Base-by-base conservation (phyloP, 805 yeast species). In the Wickerhamomyces pijperi region DNA sequence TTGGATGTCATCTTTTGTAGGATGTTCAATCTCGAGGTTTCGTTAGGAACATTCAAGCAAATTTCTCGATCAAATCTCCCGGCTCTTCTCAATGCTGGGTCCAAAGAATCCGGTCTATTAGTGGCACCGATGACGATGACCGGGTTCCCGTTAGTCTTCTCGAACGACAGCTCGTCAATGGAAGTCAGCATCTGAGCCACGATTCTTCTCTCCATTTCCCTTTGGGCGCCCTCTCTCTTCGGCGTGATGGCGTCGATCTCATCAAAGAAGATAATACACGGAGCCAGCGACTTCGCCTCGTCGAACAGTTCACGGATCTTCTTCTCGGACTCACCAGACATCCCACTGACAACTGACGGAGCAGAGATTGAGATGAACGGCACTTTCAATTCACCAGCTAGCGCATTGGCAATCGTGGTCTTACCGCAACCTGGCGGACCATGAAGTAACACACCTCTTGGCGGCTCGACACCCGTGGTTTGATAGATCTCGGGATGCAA, bases 351-450 rank as follows among this genome's bases (percentile, higher is more conserved):
- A 8, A 92, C 85, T 2, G 95, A 81, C 1, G 98, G 98, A 0
- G 98, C 97, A 20, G 95, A 82, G 1, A 92, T 70, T 35, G 82
- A 80, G 15, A 92, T 76, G 54, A 92, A 92, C 0, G 97, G 96
- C 0, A 92, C 95, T 48, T 86, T 82, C 25, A 92, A 68, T 54
- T 90, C 95, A 21, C 95, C 95, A 1, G 98, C 98, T 18, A 92
- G 64, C 0, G 97, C 96, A 58, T 87, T 87, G 3, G 98, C 98
- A 39, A 92, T 78, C 34, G 95, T 81, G 0, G 98, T 92, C 53
- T 92, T 92, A 57, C 98, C 98, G 66, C 98, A 92, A 14, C 98
- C 98, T 2, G 97, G 98, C 0, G 98, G 98, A 0, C 98, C 98
- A 58, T 88, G 94, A n/a, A 92, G 61, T 23, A 92, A 58, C 1